These are phyloP conservation scores for Sphaerosporella brunnea DNA, from an alignment of 495 filamentous ascomycete genomes.

Conservation along the genomic window DNA sequence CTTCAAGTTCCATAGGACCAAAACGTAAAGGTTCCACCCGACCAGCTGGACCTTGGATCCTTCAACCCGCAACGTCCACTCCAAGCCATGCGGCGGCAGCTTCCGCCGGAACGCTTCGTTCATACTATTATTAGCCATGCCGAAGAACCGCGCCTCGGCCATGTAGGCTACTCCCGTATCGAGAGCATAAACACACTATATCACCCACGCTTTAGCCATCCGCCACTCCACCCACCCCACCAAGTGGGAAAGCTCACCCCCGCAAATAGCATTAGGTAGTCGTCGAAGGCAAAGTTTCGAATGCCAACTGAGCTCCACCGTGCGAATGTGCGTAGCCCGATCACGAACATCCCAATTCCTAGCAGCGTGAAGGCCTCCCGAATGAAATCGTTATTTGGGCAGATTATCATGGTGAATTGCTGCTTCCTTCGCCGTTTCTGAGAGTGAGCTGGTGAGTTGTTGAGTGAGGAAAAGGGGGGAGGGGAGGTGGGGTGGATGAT, in stretches of 20 bases:
- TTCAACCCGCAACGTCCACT: conserved; percentile 17
- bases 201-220: no score
- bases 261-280: conserved; percentile 43
- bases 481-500: no score
- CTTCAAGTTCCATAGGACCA: conserved; percentile 40
- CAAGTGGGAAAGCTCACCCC: no score
- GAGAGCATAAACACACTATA: conserved; percentile 26
- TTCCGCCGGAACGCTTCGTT: conserved; percentile 32
- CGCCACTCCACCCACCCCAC: no score
- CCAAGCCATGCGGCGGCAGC: conserved; percentile 16
- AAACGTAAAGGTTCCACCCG: conserved; percentile 40
- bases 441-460: no score
- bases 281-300: conserved; percentile 36
- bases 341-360: conserved; percentile 33
- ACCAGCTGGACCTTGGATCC: conserved; percentile 37
- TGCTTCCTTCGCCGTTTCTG: no score
- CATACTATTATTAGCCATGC: conserved; percentile 38
- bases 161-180: conserved; percentile 27
- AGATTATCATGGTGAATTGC: background rate
- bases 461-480: no score
- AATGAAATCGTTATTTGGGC: conserved; percentile 27
- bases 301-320: conserved; percentile 37
- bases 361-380: conserved; percentile 39
- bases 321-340: conserved; percentile 33
- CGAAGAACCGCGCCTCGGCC: conserved; percentile 22